Evolutionary conservation across 139 green algal species (phyloP).

Genomic region (Chlamydomonas eustigma): DNA sequence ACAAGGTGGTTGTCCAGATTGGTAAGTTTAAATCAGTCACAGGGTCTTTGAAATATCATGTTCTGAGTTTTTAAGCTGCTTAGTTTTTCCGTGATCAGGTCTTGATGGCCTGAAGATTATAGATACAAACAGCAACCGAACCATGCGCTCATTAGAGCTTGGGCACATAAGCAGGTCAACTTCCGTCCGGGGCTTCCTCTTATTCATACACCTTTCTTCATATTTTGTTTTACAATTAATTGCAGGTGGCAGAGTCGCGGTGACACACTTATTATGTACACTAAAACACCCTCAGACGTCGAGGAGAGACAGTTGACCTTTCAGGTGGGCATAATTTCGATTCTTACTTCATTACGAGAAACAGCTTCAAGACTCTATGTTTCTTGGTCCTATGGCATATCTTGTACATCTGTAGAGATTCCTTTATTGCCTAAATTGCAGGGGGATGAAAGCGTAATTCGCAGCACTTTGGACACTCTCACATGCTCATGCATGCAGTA

Average conservation of each 20-base stretch:
- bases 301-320: slow-evolving; percentile 77
- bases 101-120: slow-evolving; percentile 77
- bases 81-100: slow-evolving; percentile 11
- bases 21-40: slow-evolving; percentile 7
- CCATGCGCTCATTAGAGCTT: slow-evolving; percentile 71
- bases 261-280: slow-evolving; percentile 72
- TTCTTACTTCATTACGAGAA: no score
- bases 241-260: slow-evolving; percentile 43
- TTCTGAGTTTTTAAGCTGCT: background rate
- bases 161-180: slow-evolving; percentile 66
- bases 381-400: no score
- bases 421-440: no score
- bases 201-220: no score
- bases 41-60: background rate
- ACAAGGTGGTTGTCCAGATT: slow-evolving; percentile 62
- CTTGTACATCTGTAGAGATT: no score
- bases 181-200: no score
- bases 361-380: no score
- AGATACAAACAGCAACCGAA: slow-evolving; percentile 36
- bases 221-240: no score
- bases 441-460: slow-evolving; percentile 58
- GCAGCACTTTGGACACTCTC: slow-evolving; percentile 74
- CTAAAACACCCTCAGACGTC: slow-evolving; percentile 70
- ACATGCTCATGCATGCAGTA: slow-evolving; percentile 85
- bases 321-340: no score